These are phyloP conservation scores for Suillus tomentosus DNA, from an alignment of 768 basidiomycete genomes.

Conservation along the genomic window DNA sequence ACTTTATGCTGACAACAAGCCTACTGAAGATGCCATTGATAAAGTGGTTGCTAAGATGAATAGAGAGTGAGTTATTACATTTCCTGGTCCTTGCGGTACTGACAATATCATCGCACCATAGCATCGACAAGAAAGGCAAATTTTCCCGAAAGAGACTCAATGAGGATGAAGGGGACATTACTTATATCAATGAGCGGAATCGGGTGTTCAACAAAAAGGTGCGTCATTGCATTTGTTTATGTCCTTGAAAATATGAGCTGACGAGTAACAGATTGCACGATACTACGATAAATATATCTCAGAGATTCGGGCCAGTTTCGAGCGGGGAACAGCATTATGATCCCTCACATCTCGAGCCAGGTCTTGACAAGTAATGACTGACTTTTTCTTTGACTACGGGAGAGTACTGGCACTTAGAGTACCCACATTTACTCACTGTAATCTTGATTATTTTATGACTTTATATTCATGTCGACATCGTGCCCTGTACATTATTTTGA, in stretches of 20 bases:
- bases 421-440: background rate
- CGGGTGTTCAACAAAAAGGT: constrained; percentile 98
- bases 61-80: constrained; percentile 67
- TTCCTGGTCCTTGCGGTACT: background rate
- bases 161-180: constrained; percentile 95
- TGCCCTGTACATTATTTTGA: background rate
- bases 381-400: background rate
- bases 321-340: constrained; percentile 89
- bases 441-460: background rate
- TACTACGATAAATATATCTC: constrained; percentile 97
- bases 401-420: background rate
- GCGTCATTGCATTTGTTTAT: constrained; percentile 12
- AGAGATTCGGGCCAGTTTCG: constrained; percentile 96
- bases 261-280: constrained; percentile 70
- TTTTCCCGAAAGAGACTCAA: constrained; percentile 88
- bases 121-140: constrained; percentile 87
- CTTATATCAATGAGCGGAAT: constrained; percentile 98
- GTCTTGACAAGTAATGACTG: background rate
- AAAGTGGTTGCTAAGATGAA: constrained; percentile 90
- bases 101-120: constrained; percentile 29
- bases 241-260: constrained; percentile 5
- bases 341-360: background rate
- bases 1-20: constrained; percentile 94
- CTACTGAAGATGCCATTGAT: constrained; percentile 94
- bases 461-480: background rate